phyloP scores from a whole-genome alignment of 139 green algal species.

The Coelastrella sp. region DNA sequence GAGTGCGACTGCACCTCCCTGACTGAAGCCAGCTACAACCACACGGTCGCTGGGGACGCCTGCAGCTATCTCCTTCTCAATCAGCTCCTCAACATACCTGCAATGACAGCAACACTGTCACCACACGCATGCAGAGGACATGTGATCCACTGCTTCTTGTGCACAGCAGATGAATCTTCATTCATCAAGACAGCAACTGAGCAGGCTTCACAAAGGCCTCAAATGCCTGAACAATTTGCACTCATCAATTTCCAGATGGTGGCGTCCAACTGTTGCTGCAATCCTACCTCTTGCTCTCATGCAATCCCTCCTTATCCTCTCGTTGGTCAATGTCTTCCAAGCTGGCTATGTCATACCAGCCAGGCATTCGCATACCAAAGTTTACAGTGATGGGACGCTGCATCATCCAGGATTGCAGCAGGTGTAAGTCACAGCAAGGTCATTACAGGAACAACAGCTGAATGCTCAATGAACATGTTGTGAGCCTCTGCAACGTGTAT shows the following conservation, averaged over 20 bases:
- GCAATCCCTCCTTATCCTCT: constrained; percentile 67
- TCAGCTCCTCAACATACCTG: constrained; percentile 70
- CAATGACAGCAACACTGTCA: background rate
- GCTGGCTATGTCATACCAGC: constrained; percentile 72
- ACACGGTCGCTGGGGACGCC: constrained; percentile 67
- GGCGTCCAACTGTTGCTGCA: background rate
- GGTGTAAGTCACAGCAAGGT: no score
- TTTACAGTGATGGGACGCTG: constrained; percentile 72
- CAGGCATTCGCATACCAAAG: constrained; percentile 72
- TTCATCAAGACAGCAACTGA: no score
- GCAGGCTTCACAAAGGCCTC: no score
- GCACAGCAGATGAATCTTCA: no score
- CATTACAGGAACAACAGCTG: no score
- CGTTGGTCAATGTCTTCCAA: constrained; percentile 65
- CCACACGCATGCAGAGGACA: no score
- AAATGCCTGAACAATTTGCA: no score
- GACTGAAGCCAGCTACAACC: constrained; percentile 82
- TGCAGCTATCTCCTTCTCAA: constrained; percentile 56
- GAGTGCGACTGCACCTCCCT: constrained; percentile 80
- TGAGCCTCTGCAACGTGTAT: no score
- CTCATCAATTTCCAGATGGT: constrained; percentile 62
- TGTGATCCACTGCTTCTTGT: no score
- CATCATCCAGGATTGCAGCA: background rate
- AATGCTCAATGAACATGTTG: no score
- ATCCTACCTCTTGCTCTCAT: constrained; percentile 65